Evolutionary conservation across 2,329 filamentous ascomycete species (phyloP).

Genomic region (Aspergillus awamori): DNA sequence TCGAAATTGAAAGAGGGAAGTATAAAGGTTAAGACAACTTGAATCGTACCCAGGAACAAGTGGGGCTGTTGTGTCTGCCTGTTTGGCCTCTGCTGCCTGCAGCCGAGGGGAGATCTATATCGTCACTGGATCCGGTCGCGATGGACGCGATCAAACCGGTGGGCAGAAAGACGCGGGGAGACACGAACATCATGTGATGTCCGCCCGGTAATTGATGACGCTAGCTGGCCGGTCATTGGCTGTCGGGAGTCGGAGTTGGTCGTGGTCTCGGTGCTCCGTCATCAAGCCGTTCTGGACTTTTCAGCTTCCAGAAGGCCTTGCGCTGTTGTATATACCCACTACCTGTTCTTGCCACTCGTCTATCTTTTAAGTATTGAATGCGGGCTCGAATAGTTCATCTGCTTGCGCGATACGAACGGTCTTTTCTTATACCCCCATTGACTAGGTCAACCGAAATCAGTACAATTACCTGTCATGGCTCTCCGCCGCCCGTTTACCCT

Average conservation of each 20-base stretch:
- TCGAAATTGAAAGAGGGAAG: background rate
- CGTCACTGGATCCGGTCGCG: background rate
- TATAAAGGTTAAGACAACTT: background rate
- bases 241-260: conserved; percentile 11
- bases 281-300: conserved; percentile 20
- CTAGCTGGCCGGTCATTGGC: conserved; percentile 33
- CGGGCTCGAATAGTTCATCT: background rate
- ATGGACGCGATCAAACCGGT: conserved; percentile 28
- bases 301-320: background rate
- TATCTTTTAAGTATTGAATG: background rate
- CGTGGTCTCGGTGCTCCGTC: conserved; percentile 15
- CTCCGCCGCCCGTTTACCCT: conserved; percentile 42
- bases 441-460: background rate
- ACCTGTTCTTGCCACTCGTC: conserved; percentile 1
- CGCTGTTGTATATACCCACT: background rate
- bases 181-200: conserved; percentile 42
- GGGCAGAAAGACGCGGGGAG: conserved; percentile 25
- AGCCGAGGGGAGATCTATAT: background rate
- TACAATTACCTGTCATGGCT: conserved; percentile 37
- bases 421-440: background rate
- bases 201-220: conserved; percentile 32
- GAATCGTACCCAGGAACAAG: background rate
- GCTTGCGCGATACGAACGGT: background rate
- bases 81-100: conserved; percentile 27
- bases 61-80: conserved; percentile 14